These are phyloP conservation scores for Populus ilicifolia DNA, from an alignment of 345 rosid species.

Conservation along the genomic window DNA sequence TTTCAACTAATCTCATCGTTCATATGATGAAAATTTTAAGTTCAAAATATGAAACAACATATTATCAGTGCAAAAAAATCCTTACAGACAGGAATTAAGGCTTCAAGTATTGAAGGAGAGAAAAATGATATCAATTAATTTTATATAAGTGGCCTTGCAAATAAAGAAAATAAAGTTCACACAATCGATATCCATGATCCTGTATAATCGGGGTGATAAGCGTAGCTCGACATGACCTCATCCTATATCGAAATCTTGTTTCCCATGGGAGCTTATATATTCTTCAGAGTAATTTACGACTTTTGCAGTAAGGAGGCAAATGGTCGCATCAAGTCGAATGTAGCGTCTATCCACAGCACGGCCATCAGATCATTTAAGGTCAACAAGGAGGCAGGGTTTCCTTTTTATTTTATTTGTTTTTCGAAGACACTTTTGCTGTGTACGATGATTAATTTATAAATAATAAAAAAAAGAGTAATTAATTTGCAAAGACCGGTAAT, in stretches of 20 bases:
- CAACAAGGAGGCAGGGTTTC: background rate
- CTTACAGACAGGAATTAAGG: too few species aligned
- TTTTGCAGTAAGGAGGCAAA: slow-evolving; percentile 12
- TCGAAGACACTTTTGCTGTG: background rate
- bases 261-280: background rate
- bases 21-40: too few species aligned
- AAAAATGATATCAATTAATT: too few species aligned
- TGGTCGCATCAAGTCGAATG: background rate
- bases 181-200: background rate
- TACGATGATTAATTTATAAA: background rate
- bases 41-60: too few species aligned
- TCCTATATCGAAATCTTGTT: background rate
- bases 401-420: background rate
- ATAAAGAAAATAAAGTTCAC: background rate
- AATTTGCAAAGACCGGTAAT: background rate
- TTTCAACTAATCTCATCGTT: too few species aligned
- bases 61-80: too few species aligned
- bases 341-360: slow-evolving; percentile 13
- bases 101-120: too few species aligned
- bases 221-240: background rate
- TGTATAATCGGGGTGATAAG: background rate
- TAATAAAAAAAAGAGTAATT: background rate
- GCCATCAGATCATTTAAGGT: background rate
- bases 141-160: too few species aligned
- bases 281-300: background rate